Conservation (phyloP, 768 basidiomycete species). For the Hypholoma fasciculare region DNA sequence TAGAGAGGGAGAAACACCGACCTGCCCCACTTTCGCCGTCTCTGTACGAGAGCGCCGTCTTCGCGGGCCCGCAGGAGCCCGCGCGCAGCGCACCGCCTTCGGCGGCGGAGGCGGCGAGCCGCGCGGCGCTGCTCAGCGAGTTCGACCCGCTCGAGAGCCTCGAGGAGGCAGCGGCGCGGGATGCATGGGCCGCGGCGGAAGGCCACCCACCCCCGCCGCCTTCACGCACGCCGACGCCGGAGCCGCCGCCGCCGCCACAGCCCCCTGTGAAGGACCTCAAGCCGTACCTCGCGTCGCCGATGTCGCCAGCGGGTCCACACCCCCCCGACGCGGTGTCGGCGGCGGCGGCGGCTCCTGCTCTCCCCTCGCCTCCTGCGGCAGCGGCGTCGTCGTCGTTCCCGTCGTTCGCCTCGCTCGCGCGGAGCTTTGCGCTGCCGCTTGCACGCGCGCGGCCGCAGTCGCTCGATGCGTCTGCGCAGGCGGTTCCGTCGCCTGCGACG, state of each 20-base stretch:
- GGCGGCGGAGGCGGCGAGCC: slow-evolving; percentile 30
- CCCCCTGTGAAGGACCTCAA: slow-evolving; percentile 36
- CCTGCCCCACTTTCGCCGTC: slow-evolving; percentile 44
- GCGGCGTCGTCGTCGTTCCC: slow-evolving; percentile 45
- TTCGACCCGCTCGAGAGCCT: slow-evolving; percentile 67
- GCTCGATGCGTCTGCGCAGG: slow-evolving; percentile 52
- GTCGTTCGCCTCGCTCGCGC: slow-evolving; percentile 66
- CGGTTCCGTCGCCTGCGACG: slow-evolving; percentile 57
- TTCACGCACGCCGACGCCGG: slow-evolving; percentile 35
- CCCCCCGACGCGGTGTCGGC: neutral
- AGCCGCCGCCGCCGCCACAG: slow-evolving; percentile 34
- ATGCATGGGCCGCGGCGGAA: slow-evolving; percentile 66
- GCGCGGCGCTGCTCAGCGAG: slow-evolving; percentile 43
- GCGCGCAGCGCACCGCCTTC: neutral
- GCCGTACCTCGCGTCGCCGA: slow-evolving; percentile 22
- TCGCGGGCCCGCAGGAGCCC: slow-evolving; percentile 29
- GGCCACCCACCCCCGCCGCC: slow-evolving; percentile 65
- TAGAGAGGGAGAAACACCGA: slow-evolving; percentile 15
- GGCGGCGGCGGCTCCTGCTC: slow-evolving; percentile 9
- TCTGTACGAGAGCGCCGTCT: slow-evolving; percentile 38
- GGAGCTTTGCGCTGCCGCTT: slow-evolving; percentile 54
- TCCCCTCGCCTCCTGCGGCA: slow-evolving; percentile 22
- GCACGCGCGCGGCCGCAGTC: slow-evolving; percentile 55
- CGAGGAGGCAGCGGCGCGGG: slow-evolving; percentile 59
- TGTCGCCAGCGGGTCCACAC: slow-evolving; percentile 18